Base-by-base conservation (phyloP, 164 flowering plant genomes). In the Vitis cinerea region DNA sequence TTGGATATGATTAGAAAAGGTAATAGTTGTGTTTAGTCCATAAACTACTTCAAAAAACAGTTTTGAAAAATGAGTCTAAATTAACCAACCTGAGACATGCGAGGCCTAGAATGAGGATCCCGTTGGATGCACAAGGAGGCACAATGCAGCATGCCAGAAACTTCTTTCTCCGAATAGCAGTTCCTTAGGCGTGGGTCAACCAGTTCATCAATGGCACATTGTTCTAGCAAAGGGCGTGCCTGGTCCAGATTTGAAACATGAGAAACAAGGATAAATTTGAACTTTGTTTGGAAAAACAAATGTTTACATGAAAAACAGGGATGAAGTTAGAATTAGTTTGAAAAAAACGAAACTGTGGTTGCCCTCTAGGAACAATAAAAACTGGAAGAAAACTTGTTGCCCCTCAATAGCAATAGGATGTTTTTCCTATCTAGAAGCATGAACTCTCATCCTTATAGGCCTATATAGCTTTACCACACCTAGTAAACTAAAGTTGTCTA, bases 21-120 rank as follows among this genome's bases (percentile, higher is more conserved):
- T 4, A 23, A 15, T 4, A 0, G 8, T 6, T 10, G 31, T 10
- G 48, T 15, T 44, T 13, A 53, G 29, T 60, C 15, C n/a, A 31
- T n/a, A 37, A 3, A 31, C 44, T 54, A 56, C 27, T 55, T 27
- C 3, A 64, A 8, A 37, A 37, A 37, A 37, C 15, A 53, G 56
- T 53, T 53, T 16, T 61, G 7, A n/a, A 16, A 4, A 60, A 12
- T 9, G 47, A 31, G 29, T 58, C 12, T 15, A n/a, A 68, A 50
- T 29, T 56, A 9, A 64, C 75, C 4, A 59, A 94, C 99, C 99
- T 94, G 98, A 70, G 98, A 94, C 96, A 94, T 92, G 50, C 98
- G 91, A 67, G 99, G 99, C 78, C 99, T 83, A 48, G 78, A 74
- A 66, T 86, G 80, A 61, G 97, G 94, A 73, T 94, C 94, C 1